These are phyloP conservation scores for Rhipidocladum racemiflorum DNA, from an alignment of 176 grass and related monocot genomes.

Conservation along the genomic window DNA sequence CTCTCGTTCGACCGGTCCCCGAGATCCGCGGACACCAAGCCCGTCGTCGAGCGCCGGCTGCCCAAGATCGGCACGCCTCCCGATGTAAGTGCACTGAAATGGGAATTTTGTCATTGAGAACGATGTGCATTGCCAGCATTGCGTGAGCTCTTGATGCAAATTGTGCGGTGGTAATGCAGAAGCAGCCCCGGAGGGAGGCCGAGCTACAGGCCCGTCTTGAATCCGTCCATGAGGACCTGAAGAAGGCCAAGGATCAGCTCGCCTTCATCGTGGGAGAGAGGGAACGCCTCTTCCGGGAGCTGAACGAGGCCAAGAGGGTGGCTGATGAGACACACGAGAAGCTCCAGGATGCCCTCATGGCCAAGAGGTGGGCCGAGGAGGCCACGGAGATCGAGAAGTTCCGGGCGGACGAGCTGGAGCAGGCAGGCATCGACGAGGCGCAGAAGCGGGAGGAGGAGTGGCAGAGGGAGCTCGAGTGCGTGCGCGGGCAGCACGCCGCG, in stretches of 20 bases:
- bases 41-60: conserved; percentile 62
- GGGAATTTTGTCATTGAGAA: background rate
- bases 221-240: conserved; percentile 60
- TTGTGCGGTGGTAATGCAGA: conserved; percentile 45
- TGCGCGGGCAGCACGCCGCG: conserved; percentile 47
- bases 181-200: conserved; percentile 47
- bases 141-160: background rate
- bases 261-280: conserved; percentile 63
- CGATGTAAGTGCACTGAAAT: conserved; percentile 49
- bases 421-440: conserved; percentile 55
- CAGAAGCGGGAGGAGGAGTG: conserved; percentile 67
- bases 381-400: conserved; percentile 88
- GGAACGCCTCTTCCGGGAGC: conserved; percentile 51
- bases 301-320: conserved; percentile 61
- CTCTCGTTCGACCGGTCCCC: conserved; percentile 87
- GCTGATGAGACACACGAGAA: conserved; percentile 65
- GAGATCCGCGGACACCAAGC: conserved; percentile 70
- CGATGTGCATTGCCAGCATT: background rate
- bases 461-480: conserved; percentile 61
- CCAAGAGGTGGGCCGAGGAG: conserved; percentile 72
- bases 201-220: conserved; percentile 69
- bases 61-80: conserved; percentile 70
- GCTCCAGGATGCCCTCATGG: conserved; percentile 75
- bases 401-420: conserved; percentile 81
- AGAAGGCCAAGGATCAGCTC: conserved; percentile 76